phyloP scores from a whole-genome alignment of 1,139 yeast genomes.

The Yamadazyma buinensis region DNA sequence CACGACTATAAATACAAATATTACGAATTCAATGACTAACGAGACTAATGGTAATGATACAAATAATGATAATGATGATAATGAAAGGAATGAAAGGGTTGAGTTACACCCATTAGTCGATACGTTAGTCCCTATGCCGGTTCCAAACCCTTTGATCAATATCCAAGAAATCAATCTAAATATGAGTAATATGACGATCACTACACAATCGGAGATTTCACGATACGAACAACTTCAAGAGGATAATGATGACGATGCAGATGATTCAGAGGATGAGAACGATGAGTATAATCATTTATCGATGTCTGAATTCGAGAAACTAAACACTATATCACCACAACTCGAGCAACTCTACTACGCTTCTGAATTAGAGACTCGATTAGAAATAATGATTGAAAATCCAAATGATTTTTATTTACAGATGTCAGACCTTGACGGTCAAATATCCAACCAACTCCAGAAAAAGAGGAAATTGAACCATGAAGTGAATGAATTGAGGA shows the following conservation, averaged over 20 bases:
- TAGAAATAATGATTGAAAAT: constrained; percentile 5
- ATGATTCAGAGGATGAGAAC: constrained; percentile 27
- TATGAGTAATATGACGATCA: too few species aligned
- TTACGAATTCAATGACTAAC: too few species aligned
- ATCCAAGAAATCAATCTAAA: too few species aligned
- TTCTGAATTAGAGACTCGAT: constrained; percentile 8
- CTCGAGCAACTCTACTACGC: too few species aligned
- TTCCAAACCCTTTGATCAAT: too few species aligned
- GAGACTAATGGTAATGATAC: too few species aligned
- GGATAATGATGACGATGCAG: constrained; percentile 22
- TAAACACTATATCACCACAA: too few species aligned
- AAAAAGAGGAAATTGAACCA: constrained; percentile 30
- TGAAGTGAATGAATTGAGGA: constrained; percentile 26
- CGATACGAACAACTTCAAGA: constrained; percentile 26
- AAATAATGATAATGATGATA: constrained; percentile 10
- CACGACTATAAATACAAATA: too few species aligned
- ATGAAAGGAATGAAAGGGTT: constrained; percentile 1
- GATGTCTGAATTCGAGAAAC: too few species aligned
- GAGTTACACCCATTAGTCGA: constrained; percentile 29
- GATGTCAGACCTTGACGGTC: constrained; percentile 9
- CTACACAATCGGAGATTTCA: constrained; percentile 21
- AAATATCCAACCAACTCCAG: constrained; percentile 19
- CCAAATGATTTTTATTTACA: too few species aligned
- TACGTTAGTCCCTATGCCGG: constrained; percentile 22
- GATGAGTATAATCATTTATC: too few species aligned